Evolutionary conservation across 1,284 basidiomycete species (phyloP), one percentile per base, ranked within the genome.

Genomic region (Ganoderma leucocontextum): DNA sequence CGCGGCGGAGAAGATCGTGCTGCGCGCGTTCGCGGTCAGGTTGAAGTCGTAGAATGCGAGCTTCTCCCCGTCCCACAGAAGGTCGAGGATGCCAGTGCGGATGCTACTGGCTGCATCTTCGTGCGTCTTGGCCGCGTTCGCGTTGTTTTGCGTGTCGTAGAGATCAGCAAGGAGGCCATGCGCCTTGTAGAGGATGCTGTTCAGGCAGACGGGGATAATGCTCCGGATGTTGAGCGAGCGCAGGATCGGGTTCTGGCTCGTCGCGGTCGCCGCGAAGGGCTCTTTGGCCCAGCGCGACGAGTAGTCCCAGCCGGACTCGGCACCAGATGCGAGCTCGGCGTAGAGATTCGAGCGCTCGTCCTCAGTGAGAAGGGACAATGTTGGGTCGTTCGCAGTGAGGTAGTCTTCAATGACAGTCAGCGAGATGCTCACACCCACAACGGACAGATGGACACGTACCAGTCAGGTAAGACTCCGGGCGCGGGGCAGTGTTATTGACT

Each of bases 21-120:
- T 91, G 65, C 91, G 88, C 10, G 85, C 77, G 68, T 90, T 89
- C 4, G 88, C 85, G 3, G 87, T 90, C 58, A 90, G 79, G 79
- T 95, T 94, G 80, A 91, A 96, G 79, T 96, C 95, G 78, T 97
- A 97, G 82, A 96, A 97, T 4, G 91, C 94, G 36, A 95, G 84
- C 83, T 94, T 95, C 3, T 81, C 80, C 0, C 88, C 73, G 77
- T 97, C 93, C 96, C 96, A 98, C 79, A 90, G 85, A 15, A 98
- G 86, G 77, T 98, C 96, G 53, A 97, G 82, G 68, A 98, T 89
- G 0, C 91, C 95, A 1, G 80, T 83, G 66, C 87, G 87, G 57
- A 95, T 82, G 5, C 81, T 80, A 0, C 83, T 77, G 0, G 95
- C 94, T 13, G 85, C 83, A 49, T 81, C 74, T n/a, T 80, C 83